Evolutionary conservation across 2,329 filamentous ascomycete genomes (phyloP).

Genomic region (Ceratocystis huliohia): DNA sequence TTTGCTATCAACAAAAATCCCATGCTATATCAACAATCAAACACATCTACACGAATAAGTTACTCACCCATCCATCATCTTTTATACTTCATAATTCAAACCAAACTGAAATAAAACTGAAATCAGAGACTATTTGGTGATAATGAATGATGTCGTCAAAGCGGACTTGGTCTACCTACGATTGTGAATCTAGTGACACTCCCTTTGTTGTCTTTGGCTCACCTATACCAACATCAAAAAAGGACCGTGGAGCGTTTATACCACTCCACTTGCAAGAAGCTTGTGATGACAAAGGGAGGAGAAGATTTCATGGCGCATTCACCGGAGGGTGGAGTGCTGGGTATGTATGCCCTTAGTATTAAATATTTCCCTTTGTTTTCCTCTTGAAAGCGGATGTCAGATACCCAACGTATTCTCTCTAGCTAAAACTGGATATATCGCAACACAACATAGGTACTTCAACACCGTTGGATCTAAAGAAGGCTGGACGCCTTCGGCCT

Average conservation of each 20-base stretch:
- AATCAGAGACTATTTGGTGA: not conserved
- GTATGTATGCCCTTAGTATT: conserved; percentile 31
- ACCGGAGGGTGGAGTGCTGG: conserved; percentile 95
- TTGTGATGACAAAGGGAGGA: conserved; percentile 78
- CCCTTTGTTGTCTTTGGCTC: conserved; percentile 75
- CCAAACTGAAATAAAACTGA: not conserved
- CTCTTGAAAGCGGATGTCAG: not conserved
- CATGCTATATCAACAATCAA: no score
- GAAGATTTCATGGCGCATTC: conserved; percentile 88
- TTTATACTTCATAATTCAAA: not conserved
- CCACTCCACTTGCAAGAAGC: conserved; percentile 99
- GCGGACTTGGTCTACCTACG: conserved; percentile 65
- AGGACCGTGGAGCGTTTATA: conserved; percentile 83
- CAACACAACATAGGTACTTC: conserved; percentile 58
- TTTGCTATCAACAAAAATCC: no score
- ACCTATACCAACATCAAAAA: conserved; percentile 66
- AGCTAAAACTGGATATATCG: conserved; percentile 23
- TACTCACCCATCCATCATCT: no score
- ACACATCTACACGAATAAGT: no score
- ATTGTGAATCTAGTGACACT: conserved; percentile 58
- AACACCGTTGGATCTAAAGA: conserved; percentile 98
- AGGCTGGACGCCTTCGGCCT: conserved; percentile 87
- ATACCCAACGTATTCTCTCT: not conserved
- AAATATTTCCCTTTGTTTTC: not conserved
- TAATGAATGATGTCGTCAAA: conserved; percentile 54